Conservation (phyloP, 1,139 yeast genomes). For the Saccharomyces hybrid region DNA sequence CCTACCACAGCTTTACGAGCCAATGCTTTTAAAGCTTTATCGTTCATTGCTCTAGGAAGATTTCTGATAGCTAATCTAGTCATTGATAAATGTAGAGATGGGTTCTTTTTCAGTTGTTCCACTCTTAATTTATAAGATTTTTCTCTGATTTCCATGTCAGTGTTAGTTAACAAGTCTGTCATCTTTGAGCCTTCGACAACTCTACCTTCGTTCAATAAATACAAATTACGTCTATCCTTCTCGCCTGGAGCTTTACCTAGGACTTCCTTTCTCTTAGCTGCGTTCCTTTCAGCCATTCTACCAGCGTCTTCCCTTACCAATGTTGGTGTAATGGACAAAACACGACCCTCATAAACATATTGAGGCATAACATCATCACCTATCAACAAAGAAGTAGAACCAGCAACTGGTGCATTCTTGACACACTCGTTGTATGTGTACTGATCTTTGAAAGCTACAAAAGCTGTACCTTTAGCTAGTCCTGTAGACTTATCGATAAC, state of each 20-base stretch:
- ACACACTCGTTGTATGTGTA: conserved; percentile 63
- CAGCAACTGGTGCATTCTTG: conserved; percentile 68
- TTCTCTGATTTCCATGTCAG: conserved; percentile 83
- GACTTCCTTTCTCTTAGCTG: conserved; percentile 61
- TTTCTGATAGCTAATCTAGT: conserved; percentile 93
- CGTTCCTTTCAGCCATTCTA: conserved; percentile 63
- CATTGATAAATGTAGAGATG: conserved; percentile 80
- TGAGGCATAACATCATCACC: conserved; percentile 87
- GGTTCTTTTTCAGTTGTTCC: conserved; percentile 84
- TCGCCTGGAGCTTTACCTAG: conserved; percentile 76
- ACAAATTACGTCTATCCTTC: conserved; percentile 77
- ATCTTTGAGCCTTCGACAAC: conserved; percentile 73
- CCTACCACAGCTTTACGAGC: conserved; percentile 93
- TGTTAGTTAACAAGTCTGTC: conserved; percentile 56
- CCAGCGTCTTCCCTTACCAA: conserved; percentile 85
- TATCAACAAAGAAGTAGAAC: conserved; percentile 69
- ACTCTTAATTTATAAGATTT: conserved; percentile 80
- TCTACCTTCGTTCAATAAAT: conserved; percentile 87
- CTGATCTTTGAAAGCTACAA: conserved; percentile 70
- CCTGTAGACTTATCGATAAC: conserved; percentile 83
- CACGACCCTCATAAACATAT: conserved; percentile 89
- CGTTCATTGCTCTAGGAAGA: conserved; percentile 85
- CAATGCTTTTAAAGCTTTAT: conserved; percentile 78
- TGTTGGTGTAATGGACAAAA: conserved; percentile 73
- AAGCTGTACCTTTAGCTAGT: conserved; percentile 88